Evolutionary conservation across 2,329 filamentous ascomycete genomes (phyloP).

Genomic region (Penicillium hesseltinei): DNA sequence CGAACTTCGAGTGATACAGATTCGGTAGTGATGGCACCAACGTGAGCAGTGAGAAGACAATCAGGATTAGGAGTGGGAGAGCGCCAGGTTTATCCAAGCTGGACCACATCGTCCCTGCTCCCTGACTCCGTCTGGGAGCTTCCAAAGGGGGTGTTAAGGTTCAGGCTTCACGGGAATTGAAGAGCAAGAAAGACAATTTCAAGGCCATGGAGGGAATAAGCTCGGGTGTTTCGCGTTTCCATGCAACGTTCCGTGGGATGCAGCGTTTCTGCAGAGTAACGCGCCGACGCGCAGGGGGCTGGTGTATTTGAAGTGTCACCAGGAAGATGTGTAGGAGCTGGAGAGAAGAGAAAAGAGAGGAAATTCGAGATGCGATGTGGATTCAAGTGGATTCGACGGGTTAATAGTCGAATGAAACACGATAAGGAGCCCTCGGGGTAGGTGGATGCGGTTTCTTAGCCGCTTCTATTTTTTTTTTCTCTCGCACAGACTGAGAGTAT

Average conservation of each 20-base stretch:
- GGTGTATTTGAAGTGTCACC: background rate
- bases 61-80: slow-evolving; percentile 33
- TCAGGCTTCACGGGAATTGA: slow-evolving; percentile 1
- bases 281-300: slow-evolving; percentile 2
- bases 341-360: background rate
- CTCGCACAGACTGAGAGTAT: background rate
- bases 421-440: background rate
- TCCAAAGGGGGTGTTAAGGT: background rate
- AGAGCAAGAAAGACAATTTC: slow-evolving; percentile 1
- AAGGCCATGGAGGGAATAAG: slow-evolving; percentile 12
- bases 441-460: background rate
- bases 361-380: background rate
- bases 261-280: slow-evolving; percentile 2
- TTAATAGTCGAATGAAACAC: background rate
- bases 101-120: slow-evolving; percentile 47
- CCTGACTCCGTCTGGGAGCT: slow-evolving; percentile 59
- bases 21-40: slow-evolving; percentile 35
- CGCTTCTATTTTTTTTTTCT: background rate
- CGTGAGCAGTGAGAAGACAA: slow-evolving; percentile 35
- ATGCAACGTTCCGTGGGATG: slow-evolving; percentile 5
- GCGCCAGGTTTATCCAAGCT: slow-evolving; percentile 35
- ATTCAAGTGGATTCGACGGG: background rate
- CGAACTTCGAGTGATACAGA: slow-evolving; percentile 29
- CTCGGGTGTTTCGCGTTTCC: background rate
- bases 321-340: too few relatives aligned